These are phyloP conservation scores for Colletotrichum sp. DNA, from an alignment of 2,329 filamentous ascomycete species.

Conservation along the genomic window DNA sequence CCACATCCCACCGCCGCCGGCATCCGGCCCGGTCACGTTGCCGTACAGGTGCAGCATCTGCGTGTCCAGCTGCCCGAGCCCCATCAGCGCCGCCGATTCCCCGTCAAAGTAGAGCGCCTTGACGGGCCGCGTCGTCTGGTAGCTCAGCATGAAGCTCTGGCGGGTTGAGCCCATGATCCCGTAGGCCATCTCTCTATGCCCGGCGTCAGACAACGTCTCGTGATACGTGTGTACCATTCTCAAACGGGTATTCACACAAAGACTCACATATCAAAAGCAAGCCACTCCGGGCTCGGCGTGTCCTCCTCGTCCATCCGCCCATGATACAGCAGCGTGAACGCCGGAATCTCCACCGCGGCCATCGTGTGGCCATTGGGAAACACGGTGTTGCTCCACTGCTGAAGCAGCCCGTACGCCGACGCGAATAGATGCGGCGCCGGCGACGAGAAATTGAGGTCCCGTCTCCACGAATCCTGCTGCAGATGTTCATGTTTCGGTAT, in stretches of 20 bases:
- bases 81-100: slow-evolving; percentile 52
- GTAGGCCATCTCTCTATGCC: slow-evolving; percentile 51
- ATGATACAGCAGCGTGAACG: slow-evolving; percentile 54
- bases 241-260: no score
- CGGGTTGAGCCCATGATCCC: slow-evolving; percentile 52
- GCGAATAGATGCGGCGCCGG: slow-evolving; percentile 53
- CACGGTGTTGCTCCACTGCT: slow-evolving; percentile 57
- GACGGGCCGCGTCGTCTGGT: slow-evolving; percentile 47
- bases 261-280: slow-evolving; percentile 50
- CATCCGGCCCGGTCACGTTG: slow-evolving; percentile 41
- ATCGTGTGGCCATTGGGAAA: slow-evolving; percentile 55
- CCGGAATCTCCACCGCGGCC: slow-evolving; percentile 48
- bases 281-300: slow-evolving; percentile 55
- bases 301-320: slow-evolving; percentile 44
- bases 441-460: slow-evolving; percentile 48
- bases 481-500: background rate
- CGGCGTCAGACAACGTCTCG: no score
- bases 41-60: slow-evolving; percentile 57
- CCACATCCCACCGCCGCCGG: slow-evolving; percentile 23
- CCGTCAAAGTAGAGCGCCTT: slow-evolving; percentile 56
- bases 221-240: no score
- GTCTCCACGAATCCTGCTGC: background rate
- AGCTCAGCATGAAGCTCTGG: slow-evolving; percentile 51
- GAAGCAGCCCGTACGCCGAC: slow-evolving; percentile 48
- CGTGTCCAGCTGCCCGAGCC: slow-evolving; percentile 47